Base-by-base conservation (phyloP, 2,329 filamentous ascomycete species). In the Teratosphaeria epicoccoides region DNA sequence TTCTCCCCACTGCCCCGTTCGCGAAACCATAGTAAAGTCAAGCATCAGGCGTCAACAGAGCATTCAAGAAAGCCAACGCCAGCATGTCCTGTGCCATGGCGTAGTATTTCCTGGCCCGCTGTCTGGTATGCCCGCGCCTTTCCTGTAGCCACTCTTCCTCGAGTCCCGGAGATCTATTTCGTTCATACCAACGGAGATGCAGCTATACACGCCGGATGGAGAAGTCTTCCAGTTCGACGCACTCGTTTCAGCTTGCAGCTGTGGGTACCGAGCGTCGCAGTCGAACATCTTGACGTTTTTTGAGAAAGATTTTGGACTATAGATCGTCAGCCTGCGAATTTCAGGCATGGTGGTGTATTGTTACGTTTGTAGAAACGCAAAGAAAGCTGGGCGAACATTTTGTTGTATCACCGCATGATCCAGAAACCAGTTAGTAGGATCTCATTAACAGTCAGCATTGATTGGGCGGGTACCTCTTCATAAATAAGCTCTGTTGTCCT, bases 391-490 rank as follows among this genome's bases (percentile, higher is more conserved):
- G 37, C 20, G 28, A 17, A 24, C n/a, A 43, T 49, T 28, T 28
- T 49, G 47, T 14, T 46, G 43, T 46, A 26, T 24, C 24, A 26
- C 23, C 43, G 43, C 23, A 24, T 24, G 23, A 26, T 46, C 23
- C 20, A 17, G 6, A 24, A 46, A 24, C 1, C n/a, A 46, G 43
- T 46, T 12, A 46, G 24, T 17, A 46, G 6, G 6, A 14, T 6
- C 20, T 40, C 33, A 40, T 20, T 4, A 40, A 17, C 14, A 17
- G 5, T 7, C n/a, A 40, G n/a, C 9, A 20, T 40, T n/a, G 26
- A 5, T 17, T 40, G n/a, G n/a, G 33, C 33, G 6, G n/a, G 17
- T 40, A 97, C 97, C 76, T 98, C 93, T 70, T 96, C 84, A 74
- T 91, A 98, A 72, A 98, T 98, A 68, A 98, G 78, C 66, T 76